Base-by-base conservation (phyloP, 106 monocot genomes). In the Dioscorea alata region DNA sequence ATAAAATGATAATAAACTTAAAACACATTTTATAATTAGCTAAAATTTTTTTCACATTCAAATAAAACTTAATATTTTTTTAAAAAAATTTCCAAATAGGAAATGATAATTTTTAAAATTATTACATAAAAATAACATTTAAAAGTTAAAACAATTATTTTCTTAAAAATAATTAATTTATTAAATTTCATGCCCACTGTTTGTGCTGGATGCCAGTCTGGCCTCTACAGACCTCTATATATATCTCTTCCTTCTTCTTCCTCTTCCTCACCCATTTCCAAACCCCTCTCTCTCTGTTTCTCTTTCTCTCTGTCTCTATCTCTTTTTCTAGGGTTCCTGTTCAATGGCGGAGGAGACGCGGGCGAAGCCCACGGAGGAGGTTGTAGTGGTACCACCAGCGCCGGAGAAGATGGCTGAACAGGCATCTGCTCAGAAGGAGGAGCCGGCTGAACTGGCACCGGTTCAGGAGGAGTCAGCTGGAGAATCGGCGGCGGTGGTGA, bases 141-240 rank as follows among this genome's bases (percentile, higher is more conserved):
- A 42, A 10, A 42, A 42, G 2, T 42, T 42, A 42, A 10, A 42
- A 28, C 28, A 28, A 42, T 42, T 6, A 42, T 1, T 8, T 8
- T 42, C 6, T 42, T 3, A 42, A 42, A 2, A 42, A 42, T 42
- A 3, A 8, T 42, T 42, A 42, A 42, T 42, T 8, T 42, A 8
- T 42, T 79, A 86, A 70, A 90, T 86, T 33, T 86, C 90, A 10
- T 86, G 84, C 79, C 90, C 90, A 0, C 86, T 67, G 73, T 90
- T 90, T 76, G 90, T 84, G 14, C 83, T 54, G 19, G 18, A 0
- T 54, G 59, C 50, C 66, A 66, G 49, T 15, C 66, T 66, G 66
- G 49, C 23, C 50, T 50, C 49, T 28, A 28, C 28, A 28, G 28
- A 28, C 28, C 66, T 63, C 49, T 66, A 66, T 50, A 66, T 66